phyloP scores from a whole-genome alignment of 2,329 filamentous ascomycete species.

The Ascochyta fabae region DNA sequence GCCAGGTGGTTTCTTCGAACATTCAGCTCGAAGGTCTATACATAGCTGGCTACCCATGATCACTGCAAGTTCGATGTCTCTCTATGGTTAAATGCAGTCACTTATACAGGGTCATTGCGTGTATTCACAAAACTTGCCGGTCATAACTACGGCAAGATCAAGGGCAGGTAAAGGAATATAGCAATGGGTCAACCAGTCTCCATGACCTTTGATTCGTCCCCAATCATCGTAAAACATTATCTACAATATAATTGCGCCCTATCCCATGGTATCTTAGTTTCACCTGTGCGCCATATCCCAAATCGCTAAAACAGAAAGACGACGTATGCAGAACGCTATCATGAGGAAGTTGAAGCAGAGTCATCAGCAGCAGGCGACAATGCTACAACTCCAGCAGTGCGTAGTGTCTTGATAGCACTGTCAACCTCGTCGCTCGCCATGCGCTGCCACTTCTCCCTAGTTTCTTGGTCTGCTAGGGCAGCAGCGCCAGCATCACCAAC shows the following conservation, averaged over 20 bases:
- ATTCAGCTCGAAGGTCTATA: no score
- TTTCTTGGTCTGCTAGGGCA: constrained; percentile 66
- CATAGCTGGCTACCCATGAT: no score
- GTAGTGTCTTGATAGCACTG: constrained; percentile 64
- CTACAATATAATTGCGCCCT: constrained; percentile 6
- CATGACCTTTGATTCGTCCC: neutral
- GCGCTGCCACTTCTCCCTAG: constrained; percentile 74
- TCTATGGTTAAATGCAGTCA: no score
- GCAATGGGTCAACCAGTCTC: no score
- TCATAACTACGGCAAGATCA: no score
- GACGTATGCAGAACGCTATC: neutral
- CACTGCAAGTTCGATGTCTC: no score
- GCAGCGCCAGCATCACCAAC: constrained; percentile 57
- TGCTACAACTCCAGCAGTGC: constrained; percentile 16
- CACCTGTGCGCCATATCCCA: constrained; percentile 4
- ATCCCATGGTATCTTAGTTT: constrained; percentile 16
- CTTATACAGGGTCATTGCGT: no score
- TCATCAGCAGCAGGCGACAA: constrained; percentile 37
- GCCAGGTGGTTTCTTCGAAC: no score
- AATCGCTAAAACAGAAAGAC: constrained; percentile 4
- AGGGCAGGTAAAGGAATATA: no score
- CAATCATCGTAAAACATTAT: constrained; percentile 3
- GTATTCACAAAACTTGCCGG: no score
- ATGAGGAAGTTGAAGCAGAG: constrained; percentile 39
- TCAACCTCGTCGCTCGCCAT: constrained; percentile 80